Percentiles rank a stretch among this genome's conserved stretches.
Conservation (phyloP, 352 stramenopile genomes). For the Saprolegnia parasitica region DNA sequence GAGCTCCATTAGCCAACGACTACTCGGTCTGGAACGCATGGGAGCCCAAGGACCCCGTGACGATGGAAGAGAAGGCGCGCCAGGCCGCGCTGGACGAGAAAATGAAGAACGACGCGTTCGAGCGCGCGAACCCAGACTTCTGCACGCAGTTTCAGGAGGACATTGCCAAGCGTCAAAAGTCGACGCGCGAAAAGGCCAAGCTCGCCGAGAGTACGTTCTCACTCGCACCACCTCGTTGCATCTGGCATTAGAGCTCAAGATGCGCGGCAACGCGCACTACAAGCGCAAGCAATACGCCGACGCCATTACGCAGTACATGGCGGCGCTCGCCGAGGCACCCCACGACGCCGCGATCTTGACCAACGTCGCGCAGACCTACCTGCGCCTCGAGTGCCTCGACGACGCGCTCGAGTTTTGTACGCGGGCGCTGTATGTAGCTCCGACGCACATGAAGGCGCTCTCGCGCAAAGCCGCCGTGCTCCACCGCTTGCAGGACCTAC, state of each 20-base stretch:
- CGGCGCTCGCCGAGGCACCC: constrained; percentile 50
- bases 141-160: constrained; percentile 76
- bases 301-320: constrained; percentile 62
- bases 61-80: constrained; percentile 52
- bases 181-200: constrained; percentile 47
- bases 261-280: constrained; percentile 55
- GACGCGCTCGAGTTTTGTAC: constrained; percentile 68
- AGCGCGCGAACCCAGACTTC: constrained; percentile 71
- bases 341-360: constrained; percentile 59
- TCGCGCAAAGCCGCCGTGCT: constrained; percentile 52
- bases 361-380: constrained; percentile 63
- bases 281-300: constrained; percentile 49
- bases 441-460: constrained; percentile 59
- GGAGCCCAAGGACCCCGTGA: constrained; percentile 65
- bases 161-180: constrained; percentile 50
- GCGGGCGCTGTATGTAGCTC: constrained; percentile 54
- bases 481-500: constrained; percentile 46
- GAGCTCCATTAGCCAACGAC: constrained; percentile 44
- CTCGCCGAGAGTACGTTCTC: constrained; percentile 45
- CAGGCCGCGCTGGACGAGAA: constrained; percentile 54
- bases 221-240: not conserved
- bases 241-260: constrained; percentile 45
- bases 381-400: constrained; percentile 46
- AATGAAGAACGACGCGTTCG: constrained; percentile 62
- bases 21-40: constrained; percentile 77